A percentile compares a stretch with the other conserved stretches of the same genome.
Evolutionary conservation across 1,284 basidiomycete species (phyloP).

Genomic region (Macrocybe sp.): DNA sequence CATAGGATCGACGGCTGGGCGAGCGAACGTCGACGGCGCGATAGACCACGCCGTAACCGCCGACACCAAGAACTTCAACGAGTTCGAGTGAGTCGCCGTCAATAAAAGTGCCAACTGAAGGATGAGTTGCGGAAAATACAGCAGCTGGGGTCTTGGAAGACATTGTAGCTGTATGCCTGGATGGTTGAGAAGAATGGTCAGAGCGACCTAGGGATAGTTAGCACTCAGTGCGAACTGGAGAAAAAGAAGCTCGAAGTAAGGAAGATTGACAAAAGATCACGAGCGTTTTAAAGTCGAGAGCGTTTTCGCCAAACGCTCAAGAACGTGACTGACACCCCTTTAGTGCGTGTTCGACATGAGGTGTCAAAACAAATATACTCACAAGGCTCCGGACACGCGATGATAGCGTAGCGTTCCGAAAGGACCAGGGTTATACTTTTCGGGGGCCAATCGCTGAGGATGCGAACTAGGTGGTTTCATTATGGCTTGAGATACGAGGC

Average conservation of each 20-base stretch:
- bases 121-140: conserved; percentile 44
- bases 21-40: conserved; percentile 70
- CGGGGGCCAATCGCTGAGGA: not conserved
- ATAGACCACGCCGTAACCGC: conserved; percentile 96
- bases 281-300: conserved; percentile 16
- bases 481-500: too few relatives aligned
- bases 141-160: conserved; percentile 43
- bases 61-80: conserved; percentile 86
- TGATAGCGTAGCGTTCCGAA: conserved; percentile 16
- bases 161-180: conserved; percentile 34
- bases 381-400: conserved; percentile 14
- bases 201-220: conserved; percentile 22
- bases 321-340: conserved; percentile 46
- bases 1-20: conserved; percentile 58
- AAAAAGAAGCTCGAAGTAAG: conserved; percentile 19
- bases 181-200: conserved; percentile 17
- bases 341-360: conserved; percentile 60
- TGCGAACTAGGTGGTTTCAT: too few relatives aligned
- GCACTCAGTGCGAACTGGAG: conserved; percentile 38
- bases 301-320: conserved; percentile 21
- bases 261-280: conserved; percentile 17
- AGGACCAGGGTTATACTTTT: conserved; percentile 5
- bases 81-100: conserved; percentile 83
- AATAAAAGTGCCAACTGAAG: conserved; percentile 71
- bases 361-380: conserved; percentile 30